A percentile compares a stretch with the other conserved stretches of the same genome.
Conservation (phyloP, 2,329 filamentous ascomycete genomes). For the Penicillium sp. region DNA sequence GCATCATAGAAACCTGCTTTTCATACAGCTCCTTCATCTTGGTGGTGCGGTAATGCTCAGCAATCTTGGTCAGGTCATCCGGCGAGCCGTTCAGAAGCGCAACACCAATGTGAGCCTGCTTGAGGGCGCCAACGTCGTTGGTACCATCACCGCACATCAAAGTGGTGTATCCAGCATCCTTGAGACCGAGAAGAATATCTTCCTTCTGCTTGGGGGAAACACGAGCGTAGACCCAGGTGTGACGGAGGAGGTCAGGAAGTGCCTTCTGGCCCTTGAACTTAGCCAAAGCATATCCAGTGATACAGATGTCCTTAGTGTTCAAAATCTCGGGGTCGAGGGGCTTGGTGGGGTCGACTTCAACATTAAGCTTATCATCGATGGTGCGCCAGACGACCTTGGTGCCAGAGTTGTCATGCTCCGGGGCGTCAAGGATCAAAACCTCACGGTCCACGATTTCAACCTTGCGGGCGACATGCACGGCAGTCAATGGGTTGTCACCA, state of each 20-base stretch:
- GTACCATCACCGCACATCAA: slow-evolving; percentile 98
- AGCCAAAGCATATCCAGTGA: slow-evolving; percentile 89
- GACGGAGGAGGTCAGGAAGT: slow-evolving; percentile 75
- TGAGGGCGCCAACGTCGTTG: slow-evolving; percentile 95
- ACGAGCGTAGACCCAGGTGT: slow-evolving; percentile 97
- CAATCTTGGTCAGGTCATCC: slow-evolving; percentile 87
- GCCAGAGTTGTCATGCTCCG: slow-evolving; percentile 81
- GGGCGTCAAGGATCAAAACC: slow-evolving; percentile 90
- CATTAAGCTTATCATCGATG: slow-evolving; percentile 84
- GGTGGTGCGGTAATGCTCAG: slow-evolving; percentile 88
- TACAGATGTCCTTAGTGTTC: slow-evolving; percentile 84
- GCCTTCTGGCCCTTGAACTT: slow-evolving; percentile 83
- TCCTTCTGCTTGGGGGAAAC: slow-evolving; percentile 99
- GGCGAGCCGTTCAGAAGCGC: slow-evolving; percentile 92
- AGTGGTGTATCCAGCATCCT: slow-evolving; percentile 96
- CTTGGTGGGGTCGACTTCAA: slow-evolving; percentile 80
- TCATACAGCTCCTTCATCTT: slow-evolving; percentile 99
- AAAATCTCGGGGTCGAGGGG: slow-evolving; percentile 80
- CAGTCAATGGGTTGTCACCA: slow-evolving; percentile 94
- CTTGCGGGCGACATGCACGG: slow-evolving; percentile 90
- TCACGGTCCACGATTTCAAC: slow-evolving; percentile 98
- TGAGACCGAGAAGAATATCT: slow-evolving; percentile 93
- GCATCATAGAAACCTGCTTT: slow-evolving; percentile 90
- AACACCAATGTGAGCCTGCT: slow-evolving; percentile 96
- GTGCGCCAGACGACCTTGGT: slow-evolving; percentile 90